phyloP scores from a whole-genome alignment of 306 rosid genomes.

The Cyamopsis tetragonoloba region DNA sequence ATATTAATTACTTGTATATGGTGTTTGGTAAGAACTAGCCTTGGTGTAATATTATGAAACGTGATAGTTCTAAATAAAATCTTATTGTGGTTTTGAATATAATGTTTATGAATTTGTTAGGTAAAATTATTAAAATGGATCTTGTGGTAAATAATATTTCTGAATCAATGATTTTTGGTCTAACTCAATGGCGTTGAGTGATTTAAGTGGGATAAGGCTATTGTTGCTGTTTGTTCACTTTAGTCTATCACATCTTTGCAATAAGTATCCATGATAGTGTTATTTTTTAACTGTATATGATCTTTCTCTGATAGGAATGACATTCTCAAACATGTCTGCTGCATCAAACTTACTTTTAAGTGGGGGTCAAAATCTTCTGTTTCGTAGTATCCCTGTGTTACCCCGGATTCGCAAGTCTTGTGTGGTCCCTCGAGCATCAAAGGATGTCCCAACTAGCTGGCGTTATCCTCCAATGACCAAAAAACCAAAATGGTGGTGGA shows the following conservation, averaged over 20 bases:
- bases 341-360: constrained; percentile 49
- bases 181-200: too few species aligned
- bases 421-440: constrained; percentile 57
- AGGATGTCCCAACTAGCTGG: constrained; percentile 71
- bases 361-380: constrained; percentile 53
- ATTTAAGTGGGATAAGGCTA: too few species aligned
- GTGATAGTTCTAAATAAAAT: neutral
- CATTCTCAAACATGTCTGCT: constrained; percentile 46
- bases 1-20: neutral
- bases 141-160: too few species aligned
- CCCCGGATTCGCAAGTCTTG: constrained; percentile 30
- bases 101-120: neutral
- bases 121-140: too few species aligned
- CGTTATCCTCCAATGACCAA: constrained; percentile 89
- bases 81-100: neutral
- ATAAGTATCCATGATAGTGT: neutral
- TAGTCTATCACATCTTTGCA: neutral
- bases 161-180: too few species aligned
- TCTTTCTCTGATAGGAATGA: constrained; percentile 35
- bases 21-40: neutral
- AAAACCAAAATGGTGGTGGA: constrained; percentile 98
- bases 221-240: too few species aligned
- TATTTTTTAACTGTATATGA: neutral
- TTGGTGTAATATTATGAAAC: neutral
- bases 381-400: constrained; percentile 47